Base-by-base conservation (phyloP, 2,329 filamentous ascomycete genomes). In the Paraphaeosphaeria sporulosa region DNA sequence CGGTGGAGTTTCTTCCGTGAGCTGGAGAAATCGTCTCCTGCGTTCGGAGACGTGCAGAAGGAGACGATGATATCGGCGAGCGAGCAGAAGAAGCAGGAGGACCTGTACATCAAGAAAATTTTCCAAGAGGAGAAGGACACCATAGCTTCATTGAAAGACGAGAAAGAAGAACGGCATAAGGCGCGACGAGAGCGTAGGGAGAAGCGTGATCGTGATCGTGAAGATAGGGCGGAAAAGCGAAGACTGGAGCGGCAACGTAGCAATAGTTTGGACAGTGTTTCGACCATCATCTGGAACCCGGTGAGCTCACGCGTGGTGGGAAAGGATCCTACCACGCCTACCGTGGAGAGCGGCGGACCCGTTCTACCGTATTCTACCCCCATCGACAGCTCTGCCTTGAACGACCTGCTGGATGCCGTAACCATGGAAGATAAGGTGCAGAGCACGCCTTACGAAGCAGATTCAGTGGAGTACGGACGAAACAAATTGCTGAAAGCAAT, bases 1-100 rank as follows among this genome's bases (percentile, higher is more conserved):
- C 62, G 62, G 4, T 53, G 51, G n/a, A 15, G 19, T 3, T 63
- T 67, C 42, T 69, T 69, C 57, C 48, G 49, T 15, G 19, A 27
- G 7, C 38, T 61, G 1, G 57, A 65, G 40, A 52, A 34, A 6
- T n/a, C 55, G 32, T 57, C 59, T 27, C 66, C 64, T 12, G 53
- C 51, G 10, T 64, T 64, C 34, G 57, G 38, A 19, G 47, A 61
- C 21, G 44, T 52, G 9, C 54, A 57, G 44, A 57, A 55, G 15
- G 40, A 55, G 6, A 6, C 54, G 10, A 48, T 55, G 25, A 32
- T 34, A 15, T 40, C 43, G 8, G 36, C 36, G 52, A 38, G 21
- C n/a, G 50, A 58, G 49, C 42, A 49, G 12, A 30, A 36, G 15
- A 47, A 47, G 19, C 51, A 23, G 4, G 55, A 43, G 6, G 38